Conservation (phyloP, 2,329 filamentous ascomycete species). For the Truncatella angustata region DNA sequence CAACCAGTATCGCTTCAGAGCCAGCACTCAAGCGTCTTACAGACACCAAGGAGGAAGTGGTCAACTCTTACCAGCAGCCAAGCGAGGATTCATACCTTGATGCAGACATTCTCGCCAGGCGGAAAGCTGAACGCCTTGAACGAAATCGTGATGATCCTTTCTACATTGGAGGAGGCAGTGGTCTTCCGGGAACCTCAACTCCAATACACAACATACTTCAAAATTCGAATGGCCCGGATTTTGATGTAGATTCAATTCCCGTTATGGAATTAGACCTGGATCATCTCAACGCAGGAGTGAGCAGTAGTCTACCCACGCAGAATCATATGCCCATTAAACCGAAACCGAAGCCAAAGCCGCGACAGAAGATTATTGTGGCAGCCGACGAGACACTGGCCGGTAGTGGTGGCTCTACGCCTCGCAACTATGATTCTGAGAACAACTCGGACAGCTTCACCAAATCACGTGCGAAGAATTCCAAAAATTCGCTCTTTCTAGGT, state of each 20-base stretch:
- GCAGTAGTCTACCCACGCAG: slow-evolving; percentile 28
- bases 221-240: slow-evolving; percentile 69
- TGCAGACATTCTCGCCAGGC: slow-evolving; percentile 68
- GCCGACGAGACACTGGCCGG: slow-evolving; percentile 69
- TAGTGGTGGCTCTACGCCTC: slow-evolving; percentile 47
- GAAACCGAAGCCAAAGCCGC: slow-evolving; percentile 42
- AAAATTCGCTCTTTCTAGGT: slow-evolving; percentile 66
- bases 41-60: slow-evolving; percentile 42
- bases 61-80: slow-evolving; percentile 58
- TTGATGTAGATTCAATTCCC: slow-evolving; percentile 93
- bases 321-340: slow-evolving; percentile 25
- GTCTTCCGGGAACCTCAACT: slow-evolving; percentile 63
- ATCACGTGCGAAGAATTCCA: slow-evolving; percentile 47
- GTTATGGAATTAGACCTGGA: slow-evolving; percentile 89
- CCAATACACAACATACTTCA: slow-evolving; percentile 76
- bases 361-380: slow-evolving; percentile 65
- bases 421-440: slow-evolving; percentile 54
- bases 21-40: slow-evolving; percentile 55
- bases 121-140: slow-evolving; percentile 74
- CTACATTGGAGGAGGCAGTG: slow-evolving; percentile 67
- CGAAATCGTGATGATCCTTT: slow-evolving; percentile 92
- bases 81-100: slow-evolving; percentile 67
- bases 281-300: slow-evolving; percentile 37
- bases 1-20: slow-evolving; percentile 51
- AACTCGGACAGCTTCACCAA: slow-evolving; percentile 49